A percentile compares a stretch with the other conserved stretches of the same genome.
phyloP scores from a whole-genome alignment of 768 basidiomycete species.

The Rhizopogon roseolus region DNA sequence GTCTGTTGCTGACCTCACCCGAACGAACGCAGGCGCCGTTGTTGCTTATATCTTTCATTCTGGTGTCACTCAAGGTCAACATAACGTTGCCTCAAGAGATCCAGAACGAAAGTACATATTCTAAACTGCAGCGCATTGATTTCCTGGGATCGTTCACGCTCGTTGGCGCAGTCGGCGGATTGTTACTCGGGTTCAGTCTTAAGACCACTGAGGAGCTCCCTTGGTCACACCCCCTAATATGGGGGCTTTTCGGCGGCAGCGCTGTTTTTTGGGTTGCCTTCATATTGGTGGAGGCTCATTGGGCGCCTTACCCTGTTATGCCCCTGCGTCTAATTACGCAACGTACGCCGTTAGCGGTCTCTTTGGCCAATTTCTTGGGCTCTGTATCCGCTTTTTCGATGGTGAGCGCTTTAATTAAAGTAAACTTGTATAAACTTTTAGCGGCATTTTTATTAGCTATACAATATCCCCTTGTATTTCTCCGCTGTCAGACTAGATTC shows the following conservation, averaged over 20 bases:
- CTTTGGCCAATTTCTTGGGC: constrained; percentile 71
- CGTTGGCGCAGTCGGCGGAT: constrained; percentile 60
- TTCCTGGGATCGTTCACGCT: constrained; percentile 80
- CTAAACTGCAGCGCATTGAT: constrained; percentile 79
- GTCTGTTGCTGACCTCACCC: constrained; percentile 7
- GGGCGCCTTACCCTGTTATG: constrained; percentile 85
- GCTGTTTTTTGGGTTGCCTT: constrained; percentile 54
- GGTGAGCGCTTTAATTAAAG: too few relatives aligned
- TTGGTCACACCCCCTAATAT: constrained; percentile 73
- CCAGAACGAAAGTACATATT: constrained; percentile 48
- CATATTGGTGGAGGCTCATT: constrained; percentile 72
- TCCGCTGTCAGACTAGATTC: constrained; percentile 70
- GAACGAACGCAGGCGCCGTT: constrained; percentile 58
- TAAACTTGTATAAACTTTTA: too few relatives aligned
- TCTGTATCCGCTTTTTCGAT: constrained; percentile 79
- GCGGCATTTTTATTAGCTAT: constrained; percentile 45
- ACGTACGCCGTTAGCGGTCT: constrained; percentile 78
- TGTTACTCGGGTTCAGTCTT: constrained; percentile 73
- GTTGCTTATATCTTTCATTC: constrained; percentile 60
- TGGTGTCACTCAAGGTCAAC: constrained; percentile 76
- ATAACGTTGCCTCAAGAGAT: constrained; percentile 69
- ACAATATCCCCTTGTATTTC: constrained; percentile 89
- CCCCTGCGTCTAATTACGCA: constrained; percentile 74
- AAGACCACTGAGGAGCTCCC: constrained; percentile 74
- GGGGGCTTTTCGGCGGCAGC: constrained; percentile 58